These are phyloP conservation scores for Podospora comata DNA, from an alignment of 495 filamentous ascomycete species.

Conservation along the genomic window DNA sequence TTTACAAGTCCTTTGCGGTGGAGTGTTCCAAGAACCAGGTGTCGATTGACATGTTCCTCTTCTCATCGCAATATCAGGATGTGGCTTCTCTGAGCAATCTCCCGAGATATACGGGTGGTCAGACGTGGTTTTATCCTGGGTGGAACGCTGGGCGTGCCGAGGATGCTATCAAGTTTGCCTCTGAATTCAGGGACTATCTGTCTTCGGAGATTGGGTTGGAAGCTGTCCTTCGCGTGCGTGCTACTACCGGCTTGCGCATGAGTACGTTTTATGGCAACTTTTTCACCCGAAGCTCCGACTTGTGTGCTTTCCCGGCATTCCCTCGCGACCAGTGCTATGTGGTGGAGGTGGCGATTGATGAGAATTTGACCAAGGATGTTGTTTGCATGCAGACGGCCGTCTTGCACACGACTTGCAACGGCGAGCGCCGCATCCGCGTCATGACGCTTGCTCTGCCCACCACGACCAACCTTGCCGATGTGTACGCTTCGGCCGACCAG, in stretches of 20 bases:
- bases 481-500: conserved; percentile 95
- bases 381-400: conserved; percentile 96
- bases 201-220: conserved; percentile 95
- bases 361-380: conserved; percentile 86
- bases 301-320: conserved; percentile 97
- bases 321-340: conserved; percentile 96
- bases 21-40: conserved; percentile 99
- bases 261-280: conserved; percentile 99
- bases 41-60: conserved; percentile 98
- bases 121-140: conserved; percentile 97
- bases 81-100: conserved; percentile 93
- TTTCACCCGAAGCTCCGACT: conserved; percentile 95
- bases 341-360: conserved; percentile 98
- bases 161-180: conserved; percentile 95
- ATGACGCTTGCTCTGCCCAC: conserved; percentile 91
- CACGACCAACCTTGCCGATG: conserved; percentile 80
- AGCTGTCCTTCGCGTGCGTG: conserved; percentile 90
- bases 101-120: conserved; percentile 92
- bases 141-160: conserved; percentile 93
- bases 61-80: conserved; percentile 95
- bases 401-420: conserved; percentile 96
- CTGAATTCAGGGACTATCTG: conserved; percentile 93
- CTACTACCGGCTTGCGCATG: conserved; percentile 93
- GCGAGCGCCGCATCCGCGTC: conserved; percentile 89
- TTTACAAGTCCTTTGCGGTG: conserved; percentile 99